Evolutionary conservation across 768 basidiomycete species (phyloP), one percentile per base, ranked within the genome.

Genomic region (Amanita rimosa): DNA sequence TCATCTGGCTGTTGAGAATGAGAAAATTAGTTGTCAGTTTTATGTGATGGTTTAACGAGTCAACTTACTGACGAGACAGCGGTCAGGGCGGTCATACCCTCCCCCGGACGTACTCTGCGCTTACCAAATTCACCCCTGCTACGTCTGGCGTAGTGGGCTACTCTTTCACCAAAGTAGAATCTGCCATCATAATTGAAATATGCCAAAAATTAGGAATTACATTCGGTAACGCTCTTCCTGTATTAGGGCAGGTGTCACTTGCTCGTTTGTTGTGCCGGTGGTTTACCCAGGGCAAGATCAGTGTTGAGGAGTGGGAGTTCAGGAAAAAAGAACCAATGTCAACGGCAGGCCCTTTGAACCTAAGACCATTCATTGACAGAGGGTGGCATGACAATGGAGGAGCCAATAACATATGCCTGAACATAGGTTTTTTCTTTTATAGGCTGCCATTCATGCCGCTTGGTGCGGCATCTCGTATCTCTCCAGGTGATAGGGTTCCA

Each of bases 11-110:
- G 6, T 46, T 64, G 31, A 63, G 63, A 29, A 50, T 52, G 21
- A 53, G 52, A 10, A 71, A 63, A 36, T 51, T 58, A 6, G 56
- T 57, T 55, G 74, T 72, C 46, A 44, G 62, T 55, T 2, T 14
- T 2, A 31, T 34, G 31, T 42, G 31, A n/a, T 36, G 22, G 19
- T 36, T 21, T 14, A 16, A 11, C 0, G 10, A 10, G 10, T 26
- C 34, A 14, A 13, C 14, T 11, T 19, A 17, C 13, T 24, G 13
- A n/a, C 19, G 36, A 31, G 36, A 29, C 31, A 7, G 35, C 37
- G 22, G 6, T 6, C 54, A 75, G 74, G 75, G 74, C 4, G 74
- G 74, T 6, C 73, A 75, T 36, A 69, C 69, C 0, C 60, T 76
- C 7, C 73, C 73, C 4, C 60, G 67, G 39, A 64, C 54, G 11